Conservation (phyloP, 345 rosid species). For the Capsella bursapastoris region DNA sequence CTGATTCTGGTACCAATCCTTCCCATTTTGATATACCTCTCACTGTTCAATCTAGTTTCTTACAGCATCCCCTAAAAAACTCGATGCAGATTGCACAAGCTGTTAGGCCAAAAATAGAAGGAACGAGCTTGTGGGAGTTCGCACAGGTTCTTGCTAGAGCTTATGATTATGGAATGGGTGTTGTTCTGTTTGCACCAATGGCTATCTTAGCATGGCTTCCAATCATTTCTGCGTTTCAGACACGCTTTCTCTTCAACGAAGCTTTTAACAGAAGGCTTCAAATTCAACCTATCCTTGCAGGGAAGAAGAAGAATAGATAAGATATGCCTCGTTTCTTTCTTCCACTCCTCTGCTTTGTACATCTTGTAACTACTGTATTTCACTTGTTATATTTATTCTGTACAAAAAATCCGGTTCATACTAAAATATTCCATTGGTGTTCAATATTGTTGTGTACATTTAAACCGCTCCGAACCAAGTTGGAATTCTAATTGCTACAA, state of each 20-base stretch:
- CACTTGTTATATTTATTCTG: constrained; percentile 16
- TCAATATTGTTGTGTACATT: not conserved
- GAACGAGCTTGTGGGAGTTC: constrained; percentile 78
- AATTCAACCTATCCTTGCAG: constrained; percentile 91
- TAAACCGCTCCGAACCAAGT: constrained; percentile 10
- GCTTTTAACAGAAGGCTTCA: constrained; percentile 85
- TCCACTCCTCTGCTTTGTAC: constrained; percentile 28
- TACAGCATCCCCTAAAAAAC: not conserved
- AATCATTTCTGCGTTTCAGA: constrained; percentile 80
- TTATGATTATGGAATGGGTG: constrained; percentile 95
- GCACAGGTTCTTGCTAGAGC: constrained; percentile 74
- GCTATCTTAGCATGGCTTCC: constrained; percentile 96
- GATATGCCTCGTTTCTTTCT: not conserved
- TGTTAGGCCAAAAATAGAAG: constrained; percentile 75
- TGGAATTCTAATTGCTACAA: too few species aligned
- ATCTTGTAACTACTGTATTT: constrained; percentile 26
- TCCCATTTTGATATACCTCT: too few species aligned
- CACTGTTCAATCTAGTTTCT: not conserved
- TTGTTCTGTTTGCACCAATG: constrained; percentile 76
- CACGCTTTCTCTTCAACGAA: constrained; percentile 88
- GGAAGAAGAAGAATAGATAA: constrained; percentile 65
- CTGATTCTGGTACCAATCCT: constrained; percentile 67
- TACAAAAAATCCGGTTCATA: constrained; percentile 26
- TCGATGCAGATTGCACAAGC: constrained; percentile 83
- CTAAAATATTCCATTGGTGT: constrained; percentile 6